Base-by-base conservation (phyloP, 805 yeast species). In the Ogataea allantospora region DNA sequence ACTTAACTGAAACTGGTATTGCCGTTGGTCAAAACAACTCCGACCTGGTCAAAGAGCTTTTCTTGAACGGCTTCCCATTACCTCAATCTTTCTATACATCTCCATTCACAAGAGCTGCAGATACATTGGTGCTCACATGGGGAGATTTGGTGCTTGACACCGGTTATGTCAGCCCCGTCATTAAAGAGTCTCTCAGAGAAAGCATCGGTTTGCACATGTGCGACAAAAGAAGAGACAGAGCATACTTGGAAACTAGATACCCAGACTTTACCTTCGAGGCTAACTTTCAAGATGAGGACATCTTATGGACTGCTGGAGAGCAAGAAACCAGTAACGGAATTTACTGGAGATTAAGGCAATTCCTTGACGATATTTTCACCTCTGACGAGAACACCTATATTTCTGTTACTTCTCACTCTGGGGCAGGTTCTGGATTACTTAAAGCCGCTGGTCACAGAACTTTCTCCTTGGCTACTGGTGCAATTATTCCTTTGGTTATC, bases 161-260 rank as follows among this genome's bases (percentile, higher is more conserved):
- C n/a, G 32, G 32, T 3, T 29, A 17, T 10, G 32, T 17, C 18
- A 29, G 10, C 5, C 32, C 32, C 6, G 18, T 19, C 12, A 10
- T 29, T 15, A 29, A 29, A n/a, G 32, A 29, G 32, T 10, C 32
- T 5, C 13, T 29, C 8, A 29, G 32, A 29, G 32, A 29, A 18
- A 29, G 23, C 11, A 29, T 29, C 18, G 32, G 32, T 6, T 18
- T 29, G 23, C 32, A 29, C 15, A 29, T 23, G 14, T 29, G 32
- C 18, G 32, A 29, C 13, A 17, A 17, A 18, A 29, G 32, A 29
- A 17, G 32, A 18, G 15, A 17, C 23, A 29, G 18, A 12, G 6
- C 32, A 11, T 29, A 29, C 14, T 29, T 29, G 19, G 24, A 29
- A 18, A 18, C 32, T 29, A 29, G 32, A 29, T 29, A 29, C 32